Percentiles rank a stretch among this genome's conserved stretches.
These are phyloP conservation scores for Aspergillus phoenicis DNA, from an alignment of 2,329 filamentous ascomycete species.

Conservation along the genomic window DNA sequence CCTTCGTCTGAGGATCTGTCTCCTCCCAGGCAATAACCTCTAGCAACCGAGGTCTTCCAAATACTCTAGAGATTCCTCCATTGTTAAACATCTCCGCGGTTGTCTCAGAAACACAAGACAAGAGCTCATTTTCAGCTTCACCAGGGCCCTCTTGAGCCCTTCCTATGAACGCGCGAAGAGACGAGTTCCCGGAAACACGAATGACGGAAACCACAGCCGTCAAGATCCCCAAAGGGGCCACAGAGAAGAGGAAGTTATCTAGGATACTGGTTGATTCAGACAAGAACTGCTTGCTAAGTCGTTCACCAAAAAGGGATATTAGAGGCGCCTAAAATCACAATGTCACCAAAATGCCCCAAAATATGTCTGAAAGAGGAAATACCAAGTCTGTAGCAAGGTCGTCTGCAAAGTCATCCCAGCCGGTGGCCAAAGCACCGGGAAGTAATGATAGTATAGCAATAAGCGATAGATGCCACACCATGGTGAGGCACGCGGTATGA, in stretches of 20 bases:
- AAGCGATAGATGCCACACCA: slow-evolving; percentile 12
- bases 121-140: slow-evolving; percentile 46
- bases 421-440: slow-evolving; percentile 29
- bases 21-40: slow-evolving; percentile 48
- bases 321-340: slow-evolving; percentile 32
- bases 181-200: slow-evolving; percentile 48
- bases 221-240: slow-evolving; percentile 51
- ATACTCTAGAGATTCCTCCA: slow-evolving; percentile 40
- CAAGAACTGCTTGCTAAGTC: slow-evolving; percentile 53
- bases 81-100: slow-evolving; percentile 52
- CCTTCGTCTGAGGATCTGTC: slow-evolving; percentile 37
- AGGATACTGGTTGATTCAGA: slow-evolving; percentile 45
- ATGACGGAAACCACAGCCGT: slow-evolving; percentile 51
- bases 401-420: slow-evolving; percentile 43
- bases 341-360: background rate
- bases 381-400: slow-evolving; percentile 46
- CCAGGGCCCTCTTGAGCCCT: slow-evolving; percentile 49
- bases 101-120: slow-evolving; percentile 51
- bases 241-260: slow-evolving; percentile 52
- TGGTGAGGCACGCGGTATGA: background rate
- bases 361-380: background rate
- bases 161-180: slow-evolving; percentile 50
- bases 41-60: slow-evolving; percentile 37
- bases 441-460: slow-evolving; percentile 20
- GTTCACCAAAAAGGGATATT: slow-evolving; percentile 50